phyloP scores from a whole-genome alignment of 768 basidiomycete species.

The Lentinula edodes region DNA sequence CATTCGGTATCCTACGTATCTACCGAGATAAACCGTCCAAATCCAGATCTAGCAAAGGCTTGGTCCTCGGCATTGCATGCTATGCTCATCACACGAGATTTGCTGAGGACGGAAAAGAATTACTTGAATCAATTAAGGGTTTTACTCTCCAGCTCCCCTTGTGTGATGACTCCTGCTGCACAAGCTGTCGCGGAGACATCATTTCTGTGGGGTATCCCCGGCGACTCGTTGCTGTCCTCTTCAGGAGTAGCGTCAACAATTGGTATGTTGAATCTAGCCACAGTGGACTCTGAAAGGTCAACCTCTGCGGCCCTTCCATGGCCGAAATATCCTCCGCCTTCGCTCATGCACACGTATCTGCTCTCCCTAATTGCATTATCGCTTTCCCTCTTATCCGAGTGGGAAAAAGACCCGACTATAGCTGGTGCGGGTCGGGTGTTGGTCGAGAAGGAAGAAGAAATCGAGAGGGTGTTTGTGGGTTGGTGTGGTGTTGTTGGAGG shows the following conservation, averaged over 20 bases:
- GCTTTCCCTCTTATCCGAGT: constrained; percentile 27
- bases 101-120: constrained; percentile 40
- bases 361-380: constrained; percentile 36
- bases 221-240: constrained; percentile 11
- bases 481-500: constrained; percentile 45
- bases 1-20: background rate
- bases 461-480: constrained; percentile 42
- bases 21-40: background rate
- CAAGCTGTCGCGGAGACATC: constrained; percentile 1
- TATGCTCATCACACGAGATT: constrained; percentile 41
- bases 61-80: constrained; percentile 27
- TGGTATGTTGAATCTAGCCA: background rate
- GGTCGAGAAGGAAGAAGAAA: constrained; percentile 38
- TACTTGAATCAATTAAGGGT: constrained; percentile 33
- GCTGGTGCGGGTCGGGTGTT: constrained; percentile 50
- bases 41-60: background rate
- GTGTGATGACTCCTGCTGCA: constrained; percentile 7
- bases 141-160: constrained; percentile 29
- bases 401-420: constrained; percentile 46
- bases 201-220: constrained; percentile 6
- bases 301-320: constrained; percentile 11
- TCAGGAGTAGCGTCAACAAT: constrained; percentile 1
- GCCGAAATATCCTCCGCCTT: constrained; percentile 25
- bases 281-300: background rate
- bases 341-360: constrained; percentile 33